A percentile compares a stretch with the other conserved stretches of the same genome.
Conservation (phyloP, 2,329 filamentous ascomycete species). For the Scedosporium boydii region DNA sequence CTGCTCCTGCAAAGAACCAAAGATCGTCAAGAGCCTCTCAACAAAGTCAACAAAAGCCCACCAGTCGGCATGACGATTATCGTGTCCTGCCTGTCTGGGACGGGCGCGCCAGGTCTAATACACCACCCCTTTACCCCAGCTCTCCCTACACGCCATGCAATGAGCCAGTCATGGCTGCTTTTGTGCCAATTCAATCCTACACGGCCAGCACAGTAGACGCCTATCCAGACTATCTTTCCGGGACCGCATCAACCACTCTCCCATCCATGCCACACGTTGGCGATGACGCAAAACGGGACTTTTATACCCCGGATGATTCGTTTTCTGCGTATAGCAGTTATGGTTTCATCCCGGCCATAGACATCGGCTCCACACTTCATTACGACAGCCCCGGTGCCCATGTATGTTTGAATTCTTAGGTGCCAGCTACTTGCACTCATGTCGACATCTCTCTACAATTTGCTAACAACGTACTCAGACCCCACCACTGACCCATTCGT, state of each 20-base stretch:
- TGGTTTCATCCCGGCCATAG: conserved; percentile 53
- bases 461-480: conserved; percentile 40
- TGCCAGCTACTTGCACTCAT: neutral
- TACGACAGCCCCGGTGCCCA: conserved; percentile 64
- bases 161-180: conserved; percentile 50
- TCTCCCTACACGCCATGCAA: conserved; percentile 59
- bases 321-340: conserved; percentile 61
- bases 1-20: neutral
- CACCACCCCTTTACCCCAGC: conserved; percentile 61
- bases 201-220: conserved; percentile 41
- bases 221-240: conserved; percentile 47
- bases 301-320: conserved; percentile 45
- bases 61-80: conserved; percentile 16
- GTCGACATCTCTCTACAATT: neutral
- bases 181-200: conserved; percentile 44
- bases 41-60: conserved; percentile 22
- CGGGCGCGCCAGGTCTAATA: conserved; percentile 60
- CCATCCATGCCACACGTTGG: conserved; percentile 56
- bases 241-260: conserved; percentile 48
- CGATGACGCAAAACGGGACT: conserved; percentile 59
- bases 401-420: conserved; percentile 46
- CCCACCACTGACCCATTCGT: conserved; percentile 66
- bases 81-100: conserved; percentile 22
- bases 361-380: conserved; percentile 48
- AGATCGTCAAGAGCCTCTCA: conserved; percentile 4